Percentiles rank a stretch among this genome's conserved stretches.
Conservation (phyloP, 768 basidiomycete genomes). For the Saitozyma podzolica region DNA sequence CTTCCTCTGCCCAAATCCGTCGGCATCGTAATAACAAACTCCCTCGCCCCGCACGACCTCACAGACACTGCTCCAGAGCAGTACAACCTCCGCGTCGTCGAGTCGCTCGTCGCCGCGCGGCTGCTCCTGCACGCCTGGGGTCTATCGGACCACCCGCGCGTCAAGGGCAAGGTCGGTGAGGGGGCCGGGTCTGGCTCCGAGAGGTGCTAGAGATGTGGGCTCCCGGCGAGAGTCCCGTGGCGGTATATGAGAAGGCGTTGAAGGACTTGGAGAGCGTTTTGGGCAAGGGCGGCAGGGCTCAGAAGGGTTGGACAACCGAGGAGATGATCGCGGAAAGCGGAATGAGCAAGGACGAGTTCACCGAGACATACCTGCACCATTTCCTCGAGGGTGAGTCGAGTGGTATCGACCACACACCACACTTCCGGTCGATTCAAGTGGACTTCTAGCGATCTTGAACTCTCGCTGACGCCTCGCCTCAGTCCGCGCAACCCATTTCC, state of each 20-base stretch:
- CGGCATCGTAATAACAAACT: conserved; percentile 77
- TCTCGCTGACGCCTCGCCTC: conserved; percentile 10
- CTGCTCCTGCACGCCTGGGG: conserved; percentile 66
- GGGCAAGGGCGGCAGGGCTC: conserved; percentile 49
- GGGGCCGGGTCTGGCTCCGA: conserved; percentile 22
- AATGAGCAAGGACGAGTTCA: conserved; percentile 61
- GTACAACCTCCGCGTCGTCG: conserved; percentile 91
- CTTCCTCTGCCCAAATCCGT: conserved; percentile 64
- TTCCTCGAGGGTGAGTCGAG: conserved; percentile 70
- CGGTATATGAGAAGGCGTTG: conserved; percentile 55
- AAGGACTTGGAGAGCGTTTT: conserved; percentile 53
- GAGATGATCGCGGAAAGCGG: conserved; percentile 72
- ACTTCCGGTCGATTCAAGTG: background rate
- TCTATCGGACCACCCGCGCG: conserved; percentile 11
- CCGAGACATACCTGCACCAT: conserved; percentile 65
- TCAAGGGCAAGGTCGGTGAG: conserved; percentile 9
- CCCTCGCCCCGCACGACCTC: conserved; percentile 79
- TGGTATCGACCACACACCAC: background rate
- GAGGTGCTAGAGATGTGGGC: conserved; percentile 28
- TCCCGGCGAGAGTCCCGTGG: conserved; percentile 6
- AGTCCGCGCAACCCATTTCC: conserved; percentile 80
- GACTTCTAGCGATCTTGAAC: conserved; percentile 6
- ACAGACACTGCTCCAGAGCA: conserved; percentile 69
- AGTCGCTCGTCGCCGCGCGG: conserved; percentile 76
- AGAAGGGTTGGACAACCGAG: conserved; percentile 68